Percentiles rank a stretch among this genome's conserved stretches.
Evolutionary conservation across 1,139 yeast genomes (phyloP).

Genomic region (Nakaseomyces bracarensis): DNA sequence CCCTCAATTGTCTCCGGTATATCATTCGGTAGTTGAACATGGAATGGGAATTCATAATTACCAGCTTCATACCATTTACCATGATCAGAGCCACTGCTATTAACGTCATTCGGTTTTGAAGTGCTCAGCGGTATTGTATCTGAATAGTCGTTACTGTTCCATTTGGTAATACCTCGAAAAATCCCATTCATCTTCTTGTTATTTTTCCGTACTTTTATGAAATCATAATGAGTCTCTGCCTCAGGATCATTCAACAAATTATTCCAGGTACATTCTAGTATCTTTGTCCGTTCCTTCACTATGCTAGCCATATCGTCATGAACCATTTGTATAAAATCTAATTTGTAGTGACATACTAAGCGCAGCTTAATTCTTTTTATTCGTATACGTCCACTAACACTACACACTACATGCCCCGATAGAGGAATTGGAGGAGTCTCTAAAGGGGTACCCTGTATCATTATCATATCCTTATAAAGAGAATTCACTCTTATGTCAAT

Average conservation of each 20-base stretch:
- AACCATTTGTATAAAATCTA: conserved; percentile 44
- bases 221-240: conserved; percentile 39
- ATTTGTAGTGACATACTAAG: conserved; percentile 46
- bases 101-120: conserved; percentile 1
- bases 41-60: conserved; percentile 59
- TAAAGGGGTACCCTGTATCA: conserved; percentile 49
- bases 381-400: conserved; percentile 44
- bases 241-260: conserved; percentile 43
- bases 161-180: neutral
- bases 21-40: conserved; percentile 47
- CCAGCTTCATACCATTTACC: conserved; percentile 35
- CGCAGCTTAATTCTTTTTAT: conserved; percentile 42
- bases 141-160: neutral
- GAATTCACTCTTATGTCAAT: conserved; percentile 39
- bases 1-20: conserved; percentile 65
- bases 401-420: conserved; percentile 50
- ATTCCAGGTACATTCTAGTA: conserved; percentile 51
- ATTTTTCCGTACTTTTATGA: conserved; percentile 21
- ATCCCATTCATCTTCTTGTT: conserved; percentile 3
- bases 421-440: conserved; percentile 49
- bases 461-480: conserved; percentile 44
- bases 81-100: conserved; percentile 6
- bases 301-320: conserved; percentile 35
- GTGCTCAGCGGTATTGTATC: neutral
- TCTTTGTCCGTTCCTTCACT: conserved; percentile 43